A percentile compares a stretch with the other conserved stretches of the same genome.
Evolutionary conservation across 768 basidiomycete genomes (phyloP).

Genomic region (Pleurotus platypus): DNA sequence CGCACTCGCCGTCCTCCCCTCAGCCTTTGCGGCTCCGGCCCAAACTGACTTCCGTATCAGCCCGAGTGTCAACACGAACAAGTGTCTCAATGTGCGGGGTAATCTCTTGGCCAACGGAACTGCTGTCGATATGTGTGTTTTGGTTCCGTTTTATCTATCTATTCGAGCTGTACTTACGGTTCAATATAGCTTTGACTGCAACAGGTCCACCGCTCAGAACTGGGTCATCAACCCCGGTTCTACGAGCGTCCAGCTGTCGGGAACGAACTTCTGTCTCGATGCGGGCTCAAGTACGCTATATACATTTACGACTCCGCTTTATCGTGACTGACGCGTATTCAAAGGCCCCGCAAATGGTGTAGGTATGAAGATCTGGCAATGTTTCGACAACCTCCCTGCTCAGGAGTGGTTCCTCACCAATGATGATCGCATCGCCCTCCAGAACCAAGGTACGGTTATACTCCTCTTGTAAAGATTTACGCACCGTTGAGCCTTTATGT

Average conservation of each 20-base stretch:
- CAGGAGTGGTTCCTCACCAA: not conserved
- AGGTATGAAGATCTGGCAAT: conserved; percentile 2
- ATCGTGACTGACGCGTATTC: not conserved
- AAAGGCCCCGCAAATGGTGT: not conserved
- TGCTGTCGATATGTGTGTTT: not conserved
- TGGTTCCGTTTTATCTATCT: not conserved
- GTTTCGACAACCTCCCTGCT: conserved; percentile 1
- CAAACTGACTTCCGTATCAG: conserved; percentile 1
- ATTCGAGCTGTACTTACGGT: not conserved
- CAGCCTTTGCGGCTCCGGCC: no score
- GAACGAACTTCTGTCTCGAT: conserved; percentile 1
- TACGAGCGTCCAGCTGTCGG: not conserved
- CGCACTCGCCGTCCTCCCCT: no score
- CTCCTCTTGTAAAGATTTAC: no score
- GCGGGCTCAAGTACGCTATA: not conserved
- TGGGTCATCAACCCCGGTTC: not conserved
- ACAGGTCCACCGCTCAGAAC: conserved; percentile 1
- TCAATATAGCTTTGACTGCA: not conserved
- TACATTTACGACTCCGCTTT: not conserved
- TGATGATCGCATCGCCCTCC: not conserved
- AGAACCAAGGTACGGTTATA: conserved; percentile 12
- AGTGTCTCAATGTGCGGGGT: conserved; percentile 1
- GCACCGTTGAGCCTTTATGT: not conserved
- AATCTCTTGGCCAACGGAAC: conserved; percentile 8
- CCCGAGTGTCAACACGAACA: not conserved